Evolutionary conservation across 139 green algal species (phyloP).

Genomic region (Trebouxia sp.): DNA sequence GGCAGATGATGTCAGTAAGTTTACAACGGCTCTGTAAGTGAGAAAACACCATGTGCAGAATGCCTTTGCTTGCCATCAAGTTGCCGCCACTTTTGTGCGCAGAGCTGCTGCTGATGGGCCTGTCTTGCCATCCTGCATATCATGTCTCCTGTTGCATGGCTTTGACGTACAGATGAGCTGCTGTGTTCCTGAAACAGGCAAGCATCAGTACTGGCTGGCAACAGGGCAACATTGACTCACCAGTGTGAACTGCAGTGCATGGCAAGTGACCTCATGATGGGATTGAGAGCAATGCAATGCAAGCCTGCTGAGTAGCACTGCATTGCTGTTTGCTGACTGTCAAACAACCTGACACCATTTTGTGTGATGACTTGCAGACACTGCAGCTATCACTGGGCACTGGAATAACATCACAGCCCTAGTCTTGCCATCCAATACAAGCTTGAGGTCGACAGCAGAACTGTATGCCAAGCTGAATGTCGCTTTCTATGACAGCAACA

Average conservation of each 20-base stretch:
- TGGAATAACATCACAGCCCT: slow-evolving; percentile 18
- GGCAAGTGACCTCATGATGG: too few species aligned
- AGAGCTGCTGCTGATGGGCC: too few species aligned
- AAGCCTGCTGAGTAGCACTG: neutral
- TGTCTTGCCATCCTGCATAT: neutral
- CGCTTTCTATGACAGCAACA: slow-evolving; percentile 1
- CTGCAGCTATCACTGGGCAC: slow-evolving; percentile 3
- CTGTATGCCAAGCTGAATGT: slow-evolving; percentile 10
- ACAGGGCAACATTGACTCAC: too few species aligned
- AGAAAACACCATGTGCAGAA: neutral
- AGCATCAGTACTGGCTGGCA: too few species aligned
- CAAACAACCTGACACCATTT: neutral
- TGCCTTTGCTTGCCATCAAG: neutral
- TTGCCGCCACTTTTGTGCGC: neutral
- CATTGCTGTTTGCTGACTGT: neutral
- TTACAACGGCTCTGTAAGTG: neutral
- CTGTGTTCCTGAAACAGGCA: neutral
- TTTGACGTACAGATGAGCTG: neutral
- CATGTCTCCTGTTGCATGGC: neutral
- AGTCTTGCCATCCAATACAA: slow-evolving; percentile 1
- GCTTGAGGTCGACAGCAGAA: neutral
- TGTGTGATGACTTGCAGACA: neutral
- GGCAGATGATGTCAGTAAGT: slow-evolving; percentile 11
- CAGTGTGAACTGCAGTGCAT: too few species aligned
- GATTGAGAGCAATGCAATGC: neutral